Evolutionary conservation across 225 moss, liverwort and hornwort genomes (phyloP), one percentile per base, ranked within the genome.

Genomic region (Lunularia cruciata): DNA sequence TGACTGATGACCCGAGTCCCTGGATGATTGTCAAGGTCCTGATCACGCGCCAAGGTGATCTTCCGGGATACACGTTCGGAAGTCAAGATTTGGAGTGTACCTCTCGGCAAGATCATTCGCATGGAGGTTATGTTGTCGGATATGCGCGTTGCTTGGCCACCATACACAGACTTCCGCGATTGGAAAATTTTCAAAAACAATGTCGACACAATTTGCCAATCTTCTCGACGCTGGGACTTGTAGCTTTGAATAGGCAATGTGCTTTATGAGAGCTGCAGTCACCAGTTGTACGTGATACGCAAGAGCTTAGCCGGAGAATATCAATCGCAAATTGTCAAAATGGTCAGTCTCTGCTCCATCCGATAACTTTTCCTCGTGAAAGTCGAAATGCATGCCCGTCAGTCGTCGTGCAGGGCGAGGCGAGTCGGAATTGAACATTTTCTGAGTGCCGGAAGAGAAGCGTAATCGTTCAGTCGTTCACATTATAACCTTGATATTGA

Each of bases 261-360:
- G 52, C 30, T 53, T 37, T 54, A 23, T 68, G 68, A 68, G 68
- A 54, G 68, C 68, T 63, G 63, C 43, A 16, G 42, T 43, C 31
- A 35, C 20, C 16, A 52, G 25, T 52, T 39, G 2, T 37, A 68
- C 52, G 51, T 54, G 51, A 52, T 8, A 68, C 53, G 18, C 53
- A 52, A 52, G 68, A 68, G 68, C 51, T 68, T 68, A 36, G 22
- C 12, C 26, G 68, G 53, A 52, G n/a, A 26, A 3, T 22, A 34
- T 19, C 37, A 54, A 54, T 52, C 35, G 12, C 68, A 36, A 34
- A 39, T 37, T 34, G 51, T 37, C 35, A 68, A 68, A 68, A 68
- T 68, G 68, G 68, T 68, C 52, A 68, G 68, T 68, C 52, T 7
- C 5, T 35, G 25, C 16, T 34, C 52, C 20, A 32, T 37, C 27